These are phyloP conservation scores for Kalanchoe fedtschenkoi DNA, from an alignment of 164 flowering plant genomes.

Conservation along the genomic window DNA sequence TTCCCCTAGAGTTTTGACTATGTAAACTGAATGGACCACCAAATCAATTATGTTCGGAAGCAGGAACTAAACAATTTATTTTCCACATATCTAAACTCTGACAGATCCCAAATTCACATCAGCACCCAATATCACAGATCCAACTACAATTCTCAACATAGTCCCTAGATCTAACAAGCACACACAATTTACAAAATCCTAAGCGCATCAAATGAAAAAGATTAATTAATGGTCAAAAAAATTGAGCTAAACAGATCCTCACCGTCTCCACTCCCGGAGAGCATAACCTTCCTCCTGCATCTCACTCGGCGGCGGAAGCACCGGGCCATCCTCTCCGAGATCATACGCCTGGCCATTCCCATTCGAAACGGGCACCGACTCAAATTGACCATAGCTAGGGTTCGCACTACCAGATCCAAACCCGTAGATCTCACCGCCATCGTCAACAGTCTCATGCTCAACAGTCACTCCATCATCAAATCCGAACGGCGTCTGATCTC, in stretches of 20 bases:
- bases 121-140: too few relatives aligned
- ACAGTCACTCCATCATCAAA: slow-evolving; percentile 40
- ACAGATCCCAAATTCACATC: too few relatives aligned
- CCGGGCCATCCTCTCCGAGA: slow-evolving; percentile 56
- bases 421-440: slow-evolving; percentile 53
- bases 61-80: too few relatives aligned
- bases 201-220: not conserved
- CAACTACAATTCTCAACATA: too few relatives aligned
- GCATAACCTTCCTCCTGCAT: slow-evolving; percentile 84
- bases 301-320: slow-evolving; percentile 75
- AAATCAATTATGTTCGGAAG: too few relatives aligned
- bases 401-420: slow-evolving; percentile 17
- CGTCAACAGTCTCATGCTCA: slow-evolving; percentile 23
- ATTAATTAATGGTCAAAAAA: not conserved
- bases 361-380: slow-evolving; percentile 39
- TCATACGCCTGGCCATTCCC: slow-evolving; percentile 48
- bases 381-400: slow-evolving; percentile 27
- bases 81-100: too few relatives aligned
- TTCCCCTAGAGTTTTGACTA: too few relatives aligned
- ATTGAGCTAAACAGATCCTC: slow-evolving; percentile 10
- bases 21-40: too few relatives aligned
- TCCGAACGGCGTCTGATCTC: slow-evolving; percentile 12
- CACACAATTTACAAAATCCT: slow-evolving; percentile 2
- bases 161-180: not conserved
- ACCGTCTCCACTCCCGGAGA: slow-evolving; percentile 94